Conservation (phyloP, 192 early-diverging fungal species). For the Helicostylum pulchrum region DNA sequence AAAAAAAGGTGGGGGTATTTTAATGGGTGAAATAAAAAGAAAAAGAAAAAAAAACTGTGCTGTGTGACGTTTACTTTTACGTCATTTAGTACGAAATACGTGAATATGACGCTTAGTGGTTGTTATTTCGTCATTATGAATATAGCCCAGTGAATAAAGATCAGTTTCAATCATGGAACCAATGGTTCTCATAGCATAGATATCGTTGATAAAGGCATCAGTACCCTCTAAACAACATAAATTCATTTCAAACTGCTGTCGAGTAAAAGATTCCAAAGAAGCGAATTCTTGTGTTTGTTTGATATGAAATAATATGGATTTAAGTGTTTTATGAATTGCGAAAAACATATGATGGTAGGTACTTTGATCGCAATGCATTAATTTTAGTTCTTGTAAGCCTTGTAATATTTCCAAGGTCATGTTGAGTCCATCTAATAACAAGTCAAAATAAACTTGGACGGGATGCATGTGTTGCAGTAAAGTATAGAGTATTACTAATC, state of each 20-base stretch:
- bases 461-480: constrained; percentile 7
- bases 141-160: neutral
- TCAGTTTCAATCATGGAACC: neutral
- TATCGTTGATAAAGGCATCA: constrained; percentile 16
- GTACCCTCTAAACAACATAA: constrained; percentile 7
- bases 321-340: constrained; percentile 30
- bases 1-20: too few relatives aligned
- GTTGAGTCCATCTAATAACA: constrained; percentile 6
- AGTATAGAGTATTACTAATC: constrained; percentile 20
- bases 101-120: too few relatives aligned
- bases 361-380: constrained; percentile 23
- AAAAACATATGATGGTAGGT: constrained; percentile 36
- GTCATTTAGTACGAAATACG: too few relatives aligned
- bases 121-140: too few relatives aligned
- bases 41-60: too few relatives aligned
- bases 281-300: neutral
- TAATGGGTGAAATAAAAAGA: too few relatives aligned
- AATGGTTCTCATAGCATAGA: neutral
- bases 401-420: constrained; percentile 18
- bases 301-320: constrained; percentile 12
- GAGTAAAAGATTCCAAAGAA: constrained; percentile 6
- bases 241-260: constrained; percentile 20
- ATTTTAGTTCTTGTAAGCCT: constrained; percentile 11
- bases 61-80: too few relatives aligned
- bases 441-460: neutral